These are phyloP conservation scores for Amanita exitialis DNA, from an alignment of 768 basidiomycete species.

Conservation along the genomic window DNA sequence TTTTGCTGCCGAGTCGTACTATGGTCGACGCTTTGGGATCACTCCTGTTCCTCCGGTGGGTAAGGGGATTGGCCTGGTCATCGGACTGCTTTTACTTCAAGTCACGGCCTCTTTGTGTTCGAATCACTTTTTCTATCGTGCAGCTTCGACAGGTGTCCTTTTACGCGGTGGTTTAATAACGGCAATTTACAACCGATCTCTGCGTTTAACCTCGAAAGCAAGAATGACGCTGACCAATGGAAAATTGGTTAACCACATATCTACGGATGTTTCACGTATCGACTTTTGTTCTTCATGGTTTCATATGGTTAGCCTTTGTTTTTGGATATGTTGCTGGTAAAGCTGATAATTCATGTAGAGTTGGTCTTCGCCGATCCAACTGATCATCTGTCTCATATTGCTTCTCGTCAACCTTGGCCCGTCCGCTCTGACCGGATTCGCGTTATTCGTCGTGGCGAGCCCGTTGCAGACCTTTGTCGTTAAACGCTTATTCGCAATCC, in stretches of 20 bases:
- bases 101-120: slow-evolving; percentile 53
- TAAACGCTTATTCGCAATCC: slow-evolving; percentile 58
- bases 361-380: slow-evolving; percentile 71
- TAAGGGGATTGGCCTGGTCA: slow-evolving; percentile 63
- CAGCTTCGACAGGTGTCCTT: slow-evolving; percentile 66
- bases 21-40: slow-evolving; percentile 28
- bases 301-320: slow-evolving; percentile 43
- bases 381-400: slow-evolving; percentile 66
- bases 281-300: slow-evolving; percentile 81
- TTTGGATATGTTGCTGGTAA: background rate
- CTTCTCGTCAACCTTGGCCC: slow-evolving; percentile 67
- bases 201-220: slow-evolving; percentile 69
- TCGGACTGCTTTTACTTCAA: slow-evolving; percentile 63
- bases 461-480: slow-evolving; percentile 69
- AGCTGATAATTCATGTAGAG: slow-evolving; percentile 20
- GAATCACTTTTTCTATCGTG: slow-evolving; percentile 81
- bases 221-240: slow-evolving; percentile 79
- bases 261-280: slow-evolving; percentile 84
- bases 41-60: slow-evolving; percentile 29
- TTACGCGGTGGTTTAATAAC: slow-evolving; percentile 80
- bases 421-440: slow-evolving; percentile 44
- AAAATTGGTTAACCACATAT: slow-evolving; percentile 88
- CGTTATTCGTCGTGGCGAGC: slow-evolving; percentile 54
- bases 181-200: slow-evolving; percentile 71
- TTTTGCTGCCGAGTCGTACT: slow-evolving; percentile 57